Percentiles rank a stretch among this genome's conserved stretches.
These are phyloP conservation scores for Phytophthora agathidicida DNA, from an alignment of 352 stramenopile genomes.

Conservation along the genomic window DNA sequence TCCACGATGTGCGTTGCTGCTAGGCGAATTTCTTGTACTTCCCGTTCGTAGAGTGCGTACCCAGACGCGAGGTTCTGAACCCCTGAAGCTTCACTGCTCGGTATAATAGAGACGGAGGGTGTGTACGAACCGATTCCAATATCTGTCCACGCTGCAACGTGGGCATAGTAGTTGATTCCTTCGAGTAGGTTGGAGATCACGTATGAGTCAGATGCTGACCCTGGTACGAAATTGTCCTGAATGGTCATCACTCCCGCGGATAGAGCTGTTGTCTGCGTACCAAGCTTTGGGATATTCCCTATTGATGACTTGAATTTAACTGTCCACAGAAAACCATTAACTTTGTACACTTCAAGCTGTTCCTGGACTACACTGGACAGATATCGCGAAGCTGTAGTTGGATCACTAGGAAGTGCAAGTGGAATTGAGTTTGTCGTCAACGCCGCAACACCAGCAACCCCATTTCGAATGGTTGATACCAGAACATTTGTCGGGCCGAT, in stretches of 20 bases:
- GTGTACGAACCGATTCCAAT: slow-evolving; percentile 63
- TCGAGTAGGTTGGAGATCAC: slow-evolving; percentile 56
- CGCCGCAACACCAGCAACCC: slow-evolving; percentile 30
- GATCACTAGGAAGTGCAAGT: slow-evolving; percentile 40
- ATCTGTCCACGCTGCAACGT: slow-evolving; percentile 64
- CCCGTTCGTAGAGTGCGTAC: slow-evolving; percentile 60
- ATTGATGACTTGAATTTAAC: slow-evolving; percentile 84
- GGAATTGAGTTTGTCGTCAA: slow-evolving; percentile 58
- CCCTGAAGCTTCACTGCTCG: slow-evolving; percentile 50
- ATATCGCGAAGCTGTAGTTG: slow-evolving; percentile 37
- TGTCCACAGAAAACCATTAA: slow-evolving; percentile 81
- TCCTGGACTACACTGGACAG: slow-evolving; percentile 33
- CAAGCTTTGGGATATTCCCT: slow-evolving; percentile 62
- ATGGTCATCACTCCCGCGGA: slow-evolving; percentile 38
- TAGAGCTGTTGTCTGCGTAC: slow-evolving; percentile 25
- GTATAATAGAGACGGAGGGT: slow-evolving; percentile 39
- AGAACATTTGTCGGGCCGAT: slow-evolving; percentile 44
- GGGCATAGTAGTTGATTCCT: slow-evolving; percentile 72
- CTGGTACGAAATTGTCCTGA: slow-evolving; percentile 47
- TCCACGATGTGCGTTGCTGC: slow-evolving; percentile 73
- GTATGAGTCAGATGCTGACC: slow-evolving; percentile 49
- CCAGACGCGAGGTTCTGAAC: slow-evolving; percentile 59
- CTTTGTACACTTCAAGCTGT: slow-evolving; percentile 66
- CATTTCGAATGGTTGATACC: slow-evolving; percentile 37
- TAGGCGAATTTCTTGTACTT: slow-evolving; percentile 75